Base-by-base conservation (phyloP, 352 stramenopile genomes). In the Blastocystis sp. region DNA sequence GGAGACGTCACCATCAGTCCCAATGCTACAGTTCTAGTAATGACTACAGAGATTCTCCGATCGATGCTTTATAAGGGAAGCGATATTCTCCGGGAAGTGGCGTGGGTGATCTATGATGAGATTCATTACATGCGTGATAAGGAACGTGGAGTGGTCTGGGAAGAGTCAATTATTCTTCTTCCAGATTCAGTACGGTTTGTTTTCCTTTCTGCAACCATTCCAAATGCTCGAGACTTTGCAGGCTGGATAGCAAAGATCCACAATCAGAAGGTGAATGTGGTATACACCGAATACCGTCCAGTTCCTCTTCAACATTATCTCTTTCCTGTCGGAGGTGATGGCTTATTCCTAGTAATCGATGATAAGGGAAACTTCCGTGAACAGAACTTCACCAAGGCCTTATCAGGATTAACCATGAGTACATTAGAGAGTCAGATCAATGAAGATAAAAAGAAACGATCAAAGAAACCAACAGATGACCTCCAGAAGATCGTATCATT, bases 41-140 rank as follows among this genome's bases (percentile, higher is more conserved):
- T 98, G 95, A 94, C 92, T 2, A 95, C 92, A 0, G 95, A 99
- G 90, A 98, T 99, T 92, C 89, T 99, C 71, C 91, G 96, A 12
- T 95, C 90, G 77, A 99, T 99, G 97, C 91, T 99, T 5, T 99
- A 99, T 90, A 92, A 96, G 66, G 96, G 96, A 32, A 97, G 93
- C 0, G 96, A 98, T 83, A 90, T 98, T 12, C 97, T 99, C 93
- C 92, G 96, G 54, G 96, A 98, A 90, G 94, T 99, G 37, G 89
- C 78, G 37, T 93, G 89, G 88, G 95, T 99, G 3, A 97, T 99
- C 89, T 99, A 98, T 89, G 97, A 99, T 90, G 97, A 99, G 91
- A 97, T 99, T 29, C 97, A 99, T 90, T 99, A 99, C 92, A 98
- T 99, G 95, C 90, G 95, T 56, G 96, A 99, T 92, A 97, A 96